Conservation (phyloP, 495 filamentous ascomycete species). For the Cercophora scortea region DNA sequence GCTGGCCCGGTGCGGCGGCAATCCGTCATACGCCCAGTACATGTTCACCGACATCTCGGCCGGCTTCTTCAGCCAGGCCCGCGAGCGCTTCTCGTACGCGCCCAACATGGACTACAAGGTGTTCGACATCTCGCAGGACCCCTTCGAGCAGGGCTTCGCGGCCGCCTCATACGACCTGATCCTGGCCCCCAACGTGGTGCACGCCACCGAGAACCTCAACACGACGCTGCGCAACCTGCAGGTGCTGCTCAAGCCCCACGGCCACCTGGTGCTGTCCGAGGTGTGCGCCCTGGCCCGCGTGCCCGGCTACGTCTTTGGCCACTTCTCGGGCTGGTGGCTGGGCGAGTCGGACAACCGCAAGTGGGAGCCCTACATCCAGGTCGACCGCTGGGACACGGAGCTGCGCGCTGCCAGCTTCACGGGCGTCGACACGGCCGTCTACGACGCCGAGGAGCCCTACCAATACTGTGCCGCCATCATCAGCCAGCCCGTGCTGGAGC, state of each 20-base stretch:
- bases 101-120: constrained; percentile 34
- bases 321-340: constrained; percentile 22
- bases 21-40: constrained; percentile 27
- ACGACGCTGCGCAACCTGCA: constrained; percentile 25
- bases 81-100: constrained; percentile 31
- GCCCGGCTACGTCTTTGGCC: constrained; percentile 28
- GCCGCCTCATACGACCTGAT: constrained; percentile 44
- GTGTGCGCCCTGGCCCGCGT: constrained; percentile 19
- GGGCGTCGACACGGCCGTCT: constrained; percentile 30
- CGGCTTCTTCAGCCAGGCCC: constrained; percentile 43
- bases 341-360: constrained; percentile 38
- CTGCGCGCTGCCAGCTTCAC: constrained; percentile 36
- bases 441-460: constrained; percentile 10
- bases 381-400: constrained; percentile 29
- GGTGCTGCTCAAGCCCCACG: constrained; percentile 30
- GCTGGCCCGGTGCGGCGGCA: constrained; percentile 17
- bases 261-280: constrained; percentile 32
- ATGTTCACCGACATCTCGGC: constrained; percentile 47
- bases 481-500: background rate
- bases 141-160: constrained; percentile 41
- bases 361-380: constrained; percentile 13
- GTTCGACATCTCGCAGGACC: constrained; percentile 43
- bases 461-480: constrained; percentile 7
- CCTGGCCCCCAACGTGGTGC: constrained; percentile 44
- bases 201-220: constrained; percentile 32